Conservation (phyloP, 345 rosid species). For the Camelina laxa region DNA sequence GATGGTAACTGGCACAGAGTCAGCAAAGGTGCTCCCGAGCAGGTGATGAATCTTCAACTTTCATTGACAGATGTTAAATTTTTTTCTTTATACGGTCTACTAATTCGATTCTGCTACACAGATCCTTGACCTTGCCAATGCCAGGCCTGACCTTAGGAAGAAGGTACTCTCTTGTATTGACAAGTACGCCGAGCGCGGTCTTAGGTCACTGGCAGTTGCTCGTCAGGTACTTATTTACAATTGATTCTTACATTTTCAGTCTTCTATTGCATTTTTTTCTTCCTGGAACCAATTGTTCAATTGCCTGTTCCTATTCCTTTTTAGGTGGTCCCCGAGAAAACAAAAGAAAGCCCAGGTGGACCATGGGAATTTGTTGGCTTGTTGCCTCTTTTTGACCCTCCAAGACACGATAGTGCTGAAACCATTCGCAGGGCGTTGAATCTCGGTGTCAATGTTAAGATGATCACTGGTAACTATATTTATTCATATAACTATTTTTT, state of each 20-base stretch:
- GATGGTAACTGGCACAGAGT: conserved; percentile 65
- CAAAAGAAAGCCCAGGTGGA: conserved; percentile 68
- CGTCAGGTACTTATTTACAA: conserved; percentile 60
- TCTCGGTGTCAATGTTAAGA: conserved; percentile 97
- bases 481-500: neutral
- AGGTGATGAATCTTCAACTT: conserved; percentile 36
- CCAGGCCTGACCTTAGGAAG: conserved; percentile 63
- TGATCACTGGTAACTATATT: conserved; percentile 72
- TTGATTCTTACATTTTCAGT: neutral
- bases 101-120: conserved; percentile 38
- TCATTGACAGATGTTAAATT: neutral
- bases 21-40: conserved; percentile 71
- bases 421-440: conserved; percentile 64
- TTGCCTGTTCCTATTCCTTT: neutral
- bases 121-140: conserved; percentile 52
- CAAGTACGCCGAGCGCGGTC: conserved; percentile 88
- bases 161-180: conserved; percentile 68
- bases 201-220: conserved; percentile 87
- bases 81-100: conserved; percentile 11
- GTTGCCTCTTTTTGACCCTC: conserved; percentile 65
- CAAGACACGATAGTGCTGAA: conserved; percentile 66
- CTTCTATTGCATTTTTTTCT: neutral
- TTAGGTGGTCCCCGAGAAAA: conserved; percentile 68
- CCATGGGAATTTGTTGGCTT: conserved; percentile 88
- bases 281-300: conserved; percentile 15